Evolutionary conservation across 352 stramenopile genomes (phyloP), one percentile per base, ranked within the genome.

Genomic region (Globisporangium perplexum): DNA sequence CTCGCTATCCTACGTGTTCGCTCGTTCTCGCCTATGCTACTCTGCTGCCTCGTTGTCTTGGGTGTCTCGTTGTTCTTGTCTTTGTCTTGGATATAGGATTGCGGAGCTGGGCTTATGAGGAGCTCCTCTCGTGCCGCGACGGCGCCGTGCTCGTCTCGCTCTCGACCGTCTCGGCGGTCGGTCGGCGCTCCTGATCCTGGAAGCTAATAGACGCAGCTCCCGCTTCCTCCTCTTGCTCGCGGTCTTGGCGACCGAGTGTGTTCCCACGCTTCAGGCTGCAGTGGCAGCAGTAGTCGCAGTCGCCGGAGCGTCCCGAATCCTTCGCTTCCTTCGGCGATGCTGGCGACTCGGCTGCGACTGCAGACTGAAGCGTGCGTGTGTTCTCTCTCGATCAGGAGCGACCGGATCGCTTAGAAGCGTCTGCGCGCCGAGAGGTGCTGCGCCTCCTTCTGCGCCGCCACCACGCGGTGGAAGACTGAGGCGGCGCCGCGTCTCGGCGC

Each of bases 381-480:
- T n/a, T n/a, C n/a, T n/a, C n/a, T n/a, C 28, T 31, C 17, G 41
- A 51, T 24, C n/a, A 28, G 18, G 31, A 18, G 2, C 10, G 24
- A n/a, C n/a, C n/a, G 31, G 35, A 42, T 11, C 4, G 6, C 35
- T 63, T 69, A 75, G 33, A 72, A 68, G 47, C 68, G 68, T 49
- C 56, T 57, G 35, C 50, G 47, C 30, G 47, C 39, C 22, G 39
- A 66, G 52, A 61, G 59, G 42, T 33, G 59, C 14, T 65, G 59
- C 53, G 61, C 59, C 60, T 68, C 55, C 33, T 72, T 66, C 11
- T 75, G 53, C 35, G 57, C 52, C 28, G 57, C 57, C 30, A 59
- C 20, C 24, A 75, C 61, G 52, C 65, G 68, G 47, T 59, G 47
- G 42, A 65, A 53, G 20, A 60, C 55, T 6, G 30, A 55, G n/a